Percentiles rank a stretch among this genome's conserved stretches.
These are phyloP conservation scores for Helotiales sp. DNA, from an alignment of 2,329 filamentous ascomycete species.

Conservation along the genomic window DNA sequence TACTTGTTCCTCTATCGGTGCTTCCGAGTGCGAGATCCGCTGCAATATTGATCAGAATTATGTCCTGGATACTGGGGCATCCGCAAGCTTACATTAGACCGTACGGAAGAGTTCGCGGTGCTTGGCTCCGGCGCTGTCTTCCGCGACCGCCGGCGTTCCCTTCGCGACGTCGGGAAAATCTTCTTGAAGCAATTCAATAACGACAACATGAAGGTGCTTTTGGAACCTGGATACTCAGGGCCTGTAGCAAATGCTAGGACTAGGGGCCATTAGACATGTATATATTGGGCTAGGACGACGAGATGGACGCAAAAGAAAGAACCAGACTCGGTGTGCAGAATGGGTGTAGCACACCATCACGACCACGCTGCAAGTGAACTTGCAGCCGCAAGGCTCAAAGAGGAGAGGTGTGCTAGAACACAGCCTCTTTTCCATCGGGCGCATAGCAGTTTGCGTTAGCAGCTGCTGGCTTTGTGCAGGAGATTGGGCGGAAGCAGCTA, in stretches of 20 bases:
- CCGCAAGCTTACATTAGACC: too few relatives aligned
- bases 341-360: not conserved
- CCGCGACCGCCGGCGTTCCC: not conserved
- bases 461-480: not conserved
- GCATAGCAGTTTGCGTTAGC: not conserved
- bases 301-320: not conserved
- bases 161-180: not conserved
- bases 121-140: not conserved
- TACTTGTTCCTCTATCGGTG: too few relatives aligned
- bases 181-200: not conserved
- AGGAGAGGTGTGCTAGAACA: not conserved
- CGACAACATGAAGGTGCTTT: not conserved
- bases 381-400: constrained; percentile 4
- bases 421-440: constrained; percentile 1
- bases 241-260: not conserved
- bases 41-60: too few relatives aligned
- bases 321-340: constrained; percentile 1
- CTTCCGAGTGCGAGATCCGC: too few relatives aligned
- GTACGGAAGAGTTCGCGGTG: not conserved
- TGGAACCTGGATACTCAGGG: not conserved
- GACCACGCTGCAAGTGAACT: not conserved
- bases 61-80: too few relatives aligned
- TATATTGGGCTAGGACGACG: not conserved
- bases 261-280: constrained; percentile 4
- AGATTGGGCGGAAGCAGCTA: not conserved